Conservation (phyloP, 148 eudicot species). For the Vaccinium corymbosum region DNA sequence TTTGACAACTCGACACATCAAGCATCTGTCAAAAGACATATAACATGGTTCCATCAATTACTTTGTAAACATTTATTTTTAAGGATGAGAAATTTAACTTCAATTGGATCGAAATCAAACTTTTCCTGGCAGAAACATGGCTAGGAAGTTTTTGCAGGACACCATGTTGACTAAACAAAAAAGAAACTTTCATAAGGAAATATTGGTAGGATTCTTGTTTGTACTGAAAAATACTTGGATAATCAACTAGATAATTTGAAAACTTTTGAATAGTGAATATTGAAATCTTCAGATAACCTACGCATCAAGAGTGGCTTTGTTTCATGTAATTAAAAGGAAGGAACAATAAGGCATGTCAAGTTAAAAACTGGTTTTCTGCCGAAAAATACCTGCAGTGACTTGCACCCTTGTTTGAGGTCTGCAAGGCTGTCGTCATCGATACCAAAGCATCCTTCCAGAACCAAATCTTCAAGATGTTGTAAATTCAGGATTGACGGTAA, state of each 20-base stretch:
- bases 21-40: conserved; percentile 46
- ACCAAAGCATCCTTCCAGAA: conserved; percentile 85
- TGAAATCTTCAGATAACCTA: no score
- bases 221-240: no score
- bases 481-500: conserved; percentile 64
- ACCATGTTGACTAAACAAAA: neutral
- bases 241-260: no score
- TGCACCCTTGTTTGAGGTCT: conserved; percentile 63
- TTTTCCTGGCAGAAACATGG: neutral
- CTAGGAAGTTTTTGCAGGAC: neutral
- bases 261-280: no score
- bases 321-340: neutral
- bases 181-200: neutral
- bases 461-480: conserved; percentile 67
- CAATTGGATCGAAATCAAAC: neutral
- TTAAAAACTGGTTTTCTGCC: neutral
- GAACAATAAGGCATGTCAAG: neutral
- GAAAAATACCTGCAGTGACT: conserved; percentile 63
- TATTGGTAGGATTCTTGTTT: no score
- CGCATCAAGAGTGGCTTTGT: neutral
- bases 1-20: conserved; percentile 78
- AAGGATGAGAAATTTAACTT: neutral
- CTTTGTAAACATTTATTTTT: neutral
- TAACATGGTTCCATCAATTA: neutral
- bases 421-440: conserved; percentile 72